Base-by-base conservation (phyloP, 1,284 basidiomycete species). In the Cryptococcus floricola region DNA sequence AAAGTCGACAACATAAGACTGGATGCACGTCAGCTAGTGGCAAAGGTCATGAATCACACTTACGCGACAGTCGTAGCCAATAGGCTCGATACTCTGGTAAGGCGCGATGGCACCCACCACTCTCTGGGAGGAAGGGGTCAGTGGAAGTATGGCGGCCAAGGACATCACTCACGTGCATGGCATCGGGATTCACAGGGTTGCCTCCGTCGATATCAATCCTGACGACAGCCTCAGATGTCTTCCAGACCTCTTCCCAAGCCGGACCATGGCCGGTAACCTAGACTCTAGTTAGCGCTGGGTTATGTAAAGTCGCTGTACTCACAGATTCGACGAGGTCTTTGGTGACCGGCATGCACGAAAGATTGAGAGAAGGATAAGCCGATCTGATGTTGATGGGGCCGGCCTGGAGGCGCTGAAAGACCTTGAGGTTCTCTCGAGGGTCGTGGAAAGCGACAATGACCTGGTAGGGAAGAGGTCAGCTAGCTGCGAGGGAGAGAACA, bases 361-460 rank as follows among this genome's bases (percentile, higher is more conserved):
- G 60, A 16, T 61, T 37, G 2, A 64, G 46, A 4, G 37, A 42
- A 2, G 53, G 42, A 10, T 43, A 49, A n/a, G 46, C 52, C 10
- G 34, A 39, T 1, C 48, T 16, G 51, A 75, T 57, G 23, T 45
- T 14, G 18, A 69, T 56, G 5, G 58, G 44, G 27, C 48, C 52
- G 10, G 18, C 16, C 7, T 56, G 60, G 10, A 76, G 58, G 18
- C 52, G 44, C 2, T 63, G 25, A 44, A 61, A 63, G 0, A 74
- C 59, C 48, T 63, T 67, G 28, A 48, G 5, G 1, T 72, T 65
- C 34, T 73, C 55, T 13, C 74, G 66, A 7, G 68, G 54, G 61
- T 76, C 74, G 47, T 63, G 64, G 60, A 75, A 74, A 34, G 57
- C 60, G 2, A 71, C 57, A 12, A 75, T 57, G 23, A 74, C 57